Base-by-base conservation (phyloP, 225 moss, liverwort and hornwort species). In the Anthoceros angustus region DNA sequence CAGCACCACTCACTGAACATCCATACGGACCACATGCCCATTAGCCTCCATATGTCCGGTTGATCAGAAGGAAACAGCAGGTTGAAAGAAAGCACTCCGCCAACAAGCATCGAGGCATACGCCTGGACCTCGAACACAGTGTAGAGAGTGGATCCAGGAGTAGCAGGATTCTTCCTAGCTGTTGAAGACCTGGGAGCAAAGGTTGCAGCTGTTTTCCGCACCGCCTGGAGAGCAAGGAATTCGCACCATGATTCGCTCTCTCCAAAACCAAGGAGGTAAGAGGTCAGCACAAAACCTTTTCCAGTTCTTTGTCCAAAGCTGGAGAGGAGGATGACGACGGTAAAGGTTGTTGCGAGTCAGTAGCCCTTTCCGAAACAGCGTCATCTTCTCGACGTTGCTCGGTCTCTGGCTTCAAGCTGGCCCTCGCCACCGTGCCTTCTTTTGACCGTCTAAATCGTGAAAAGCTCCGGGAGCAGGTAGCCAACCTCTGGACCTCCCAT, bases 11-110 rank as follows among this genome's bases (percentile, higher is more conserved):
- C 77, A 92, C 92, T 98, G 66, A 98, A 91, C 98, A 98, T 92
- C 98, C 98, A 98, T 61, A 98, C 82, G 48, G 98, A 98, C 98
- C 98, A 98, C 98, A 92, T 98, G 68, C 98, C 98, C 98, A 98
- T 98, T 62, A 92, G 75, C 62, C 98, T 87, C 98, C 89, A 92
- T 62, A 98, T 67, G 66, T 92, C 89, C 2, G 98, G 86, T 49
- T 98, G 85, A 71, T 98, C 98, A 2, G 98, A 87, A 55, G 98
- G 98, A 43, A 98, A 92, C 23, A 98, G 82, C 68, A 98, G 72
- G 68, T 98, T 98, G 75, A 87, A 98, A 24, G 98, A 92, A 20
- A 98, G 74, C 0, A 86, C 79, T 61, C 98, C 98, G 42, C 98
- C 98, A 8, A 89, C 42, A 25, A 80, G 68, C 98, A 98, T 98